Percentiles rank a stretch among this genome's conserved stretches.
These are phyloP conservation scores for Epicoccum sorghinum DNA, from an alignment of 2,329 filamentous ascomycete genomes.

Conservation along the genomic window DNA sequence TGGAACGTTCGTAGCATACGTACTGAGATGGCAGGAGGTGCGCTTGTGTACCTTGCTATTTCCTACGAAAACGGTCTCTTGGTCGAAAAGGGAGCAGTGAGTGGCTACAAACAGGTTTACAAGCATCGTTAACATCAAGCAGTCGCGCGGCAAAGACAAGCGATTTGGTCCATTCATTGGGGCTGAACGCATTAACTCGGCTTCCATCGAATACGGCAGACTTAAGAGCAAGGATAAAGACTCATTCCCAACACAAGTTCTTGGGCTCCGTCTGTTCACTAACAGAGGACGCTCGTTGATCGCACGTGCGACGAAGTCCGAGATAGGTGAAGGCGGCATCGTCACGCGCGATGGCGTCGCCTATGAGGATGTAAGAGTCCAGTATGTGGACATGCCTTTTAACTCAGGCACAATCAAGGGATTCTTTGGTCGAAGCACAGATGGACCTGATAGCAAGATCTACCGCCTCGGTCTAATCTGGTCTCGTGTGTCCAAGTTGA, in stretches of 20 bases:
- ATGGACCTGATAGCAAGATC: not conserved
- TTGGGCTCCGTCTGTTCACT: not conserved
- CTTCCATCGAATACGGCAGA: not conserved
- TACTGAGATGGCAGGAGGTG: not conserved
- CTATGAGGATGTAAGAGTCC: not conserved
- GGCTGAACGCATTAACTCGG: not conserved
- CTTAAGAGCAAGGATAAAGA: not conserved
- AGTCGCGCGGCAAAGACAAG: not conserved
- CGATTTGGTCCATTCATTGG: not conserved
- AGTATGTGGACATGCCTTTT: not conserved
- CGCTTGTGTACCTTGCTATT: not conserved
- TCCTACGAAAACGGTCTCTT: not conserved
- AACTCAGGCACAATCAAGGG: not conserved
- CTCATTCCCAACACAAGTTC: not conserved
- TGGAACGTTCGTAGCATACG: not conserved
- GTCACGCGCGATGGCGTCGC: not conserved
- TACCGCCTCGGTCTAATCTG: not conserved
- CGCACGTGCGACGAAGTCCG: not conserved
- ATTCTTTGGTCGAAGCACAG: not conserved
- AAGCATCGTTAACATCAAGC: not conserved
- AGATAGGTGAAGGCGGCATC: not conserved
- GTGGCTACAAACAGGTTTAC: not conserved
- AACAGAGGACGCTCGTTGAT: not conserved
- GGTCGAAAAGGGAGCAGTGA: not conserved
- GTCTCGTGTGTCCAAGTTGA: not conserved